phyloP scores from a whole-genome alignment of 192 early-diverging fungal species.

The Backusella circina region DNA sequence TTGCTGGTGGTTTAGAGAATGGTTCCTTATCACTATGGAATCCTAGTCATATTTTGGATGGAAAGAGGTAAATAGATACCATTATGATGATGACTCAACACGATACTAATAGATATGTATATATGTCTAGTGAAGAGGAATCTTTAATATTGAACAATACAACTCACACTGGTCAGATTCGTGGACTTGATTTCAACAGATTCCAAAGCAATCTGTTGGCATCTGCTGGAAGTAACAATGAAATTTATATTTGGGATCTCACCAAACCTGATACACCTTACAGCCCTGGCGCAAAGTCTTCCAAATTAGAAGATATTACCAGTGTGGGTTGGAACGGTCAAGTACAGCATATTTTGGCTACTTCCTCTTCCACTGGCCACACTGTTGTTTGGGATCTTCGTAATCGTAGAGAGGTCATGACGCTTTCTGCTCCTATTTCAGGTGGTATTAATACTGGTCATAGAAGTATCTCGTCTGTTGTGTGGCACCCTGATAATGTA shows the following conservation, averaged over 20 bases:
- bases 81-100: not conserved
- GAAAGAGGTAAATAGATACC: conserved; percentile 38
- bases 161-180: conserved; percentile 84
- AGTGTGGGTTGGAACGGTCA: conserved; percentile 90
- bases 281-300: conserved; percentile 80
- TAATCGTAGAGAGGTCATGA: conserved; percentile 80
- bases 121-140: conserved; percentile 33
- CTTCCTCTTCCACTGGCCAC: conserved; percentile 85
- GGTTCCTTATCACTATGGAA: conserved; percentile 91
- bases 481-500: conserved; percentile 91
- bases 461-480: conserved; percentile 74
- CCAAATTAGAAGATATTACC: conserved; percentile 86
- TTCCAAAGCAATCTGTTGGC: conserved; percentile 84
- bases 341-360: conserved; percentile 90
- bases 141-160: conserved; percentile 64
- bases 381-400: conserved; percentile 97
- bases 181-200: conserved; percentile 91
- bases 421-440: conserved; percentile 48
- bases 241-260: conserved; percentile 96
- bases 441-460: conserved; percentile 54
- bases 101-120: not conserved
- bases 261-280: conserved; percentile 84
- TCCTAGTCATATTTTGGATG: conserved; percentile 66
- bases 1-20: conserved; percentile 95
- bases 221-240: conserved; percentile 85